Evolutionary conservation across 148 eudicot genomes (phyloP), one percentile per base, ranked within the genome.

Genomic region (Spergularia bocconei): DNA sequence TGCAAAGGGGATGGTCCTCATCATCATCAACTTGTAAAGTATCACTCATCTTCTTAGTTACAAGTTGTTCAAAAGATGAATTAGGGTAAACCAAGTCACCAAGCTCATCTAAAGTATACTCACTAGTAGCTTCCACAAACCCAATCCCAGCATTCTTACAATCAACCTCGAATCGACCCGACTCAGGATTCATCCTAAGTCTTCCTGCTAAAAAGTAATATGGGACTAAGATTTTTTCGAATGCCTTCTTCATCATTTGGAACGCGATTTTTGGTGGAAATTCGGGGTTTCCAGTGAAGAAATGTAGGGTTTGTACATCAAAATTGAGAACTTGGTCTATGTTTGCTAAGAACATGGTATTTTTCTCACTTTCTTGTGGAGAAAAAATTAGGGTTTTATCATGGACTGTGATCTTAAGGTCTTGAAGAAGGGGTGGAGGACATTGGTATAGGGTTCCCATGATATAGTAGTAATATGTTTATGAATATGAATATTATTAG

Each of bases 81-180:
- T 93, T 93, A 44, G 98, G 98, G 81, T 90, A 93, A 72, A 91
- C 97, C 81, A 93, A 87, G 53, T 93, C 95, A 1, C 98, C 98
- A 61, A 93, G 79, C 69, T 90, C 98, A 13, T 83, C 85, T 51
- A 93, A 77, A 0, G 75, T 74, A 63, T 53, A 79, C 83, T 88
- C 88, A 61, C 88, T 80, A 2, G 87, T 73, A 7, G 91, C 97
- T 80, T 78, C 93, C 74, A 91, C 90, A 62, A 88, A 91, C 7
- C 91, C 93, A 23, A 79, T 80, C 17, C 98, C 98, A 0, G 75
- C 86, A 60, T 76, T 86, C 5, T 85, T 86, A 63, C 95, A 84
- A n/a, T 88, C 89, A 19, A 93, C 71, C 87, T 91, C 97, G 3
- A 91, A 56, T 66, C 95, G 82, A 25, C 87, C 85, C 63, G 74